These are phyloP conservation scores for Ustilago tritici DNA, from an alignment of 1,284 basidiomycete species.

Conservation along the genomic window DNA sequence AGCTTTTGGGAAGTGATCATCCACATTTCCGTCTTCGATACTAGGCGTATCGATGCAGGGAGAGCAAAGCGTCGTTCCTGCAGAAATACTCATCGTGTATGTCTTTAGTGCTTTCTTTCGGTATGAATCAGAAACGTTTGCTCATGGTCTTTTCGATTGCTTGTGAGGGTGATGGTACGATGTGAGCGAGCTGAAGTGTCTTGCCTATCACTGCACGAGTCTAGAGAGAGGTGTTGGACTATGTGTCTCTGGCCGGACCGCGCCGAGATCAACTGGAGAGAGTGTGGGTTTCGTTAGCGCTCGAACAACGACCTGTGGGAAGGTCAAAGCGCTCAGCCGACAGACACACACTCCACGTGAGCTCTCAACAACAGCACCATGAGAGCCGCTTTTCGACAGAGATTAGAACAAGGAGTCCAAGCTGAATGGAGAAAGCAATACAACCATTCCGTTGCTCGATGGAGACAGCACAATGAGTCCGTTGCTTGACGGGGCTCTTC, in stretches of 20 bases:
- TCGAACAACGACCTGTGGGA: not conserved
- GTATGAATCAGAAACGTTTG: not conserved
- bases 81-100: not conserved
- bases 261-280: too few relatives aligned
- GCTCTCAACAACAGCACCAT: too few relatives aligned
- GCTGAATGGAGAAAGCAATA: too few relatives aligned
- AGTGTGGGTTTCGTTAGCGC: not conserved
- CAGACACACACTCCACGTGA: too few relatives aligned
- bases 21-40: conserved; percentile 45
- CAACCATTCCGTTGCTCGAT: too few relatives aligned
- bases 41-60: conserved; percentile 1
- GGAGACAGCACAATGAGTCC: too few relatives aligned
- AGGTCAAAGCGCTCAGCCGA: not conserved
- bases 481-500: too few relatives aligned
- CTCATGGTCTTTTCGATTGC: not conserved
- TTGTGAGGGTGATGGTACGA: not conserved
- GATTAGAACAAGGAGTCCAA: too few relatives aligned
- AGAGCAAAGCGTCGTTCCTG: not conserved
- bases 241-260: not conserved
- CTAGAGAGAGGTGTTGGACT: not conserved
- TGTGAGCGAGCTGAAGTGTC: not conserved
- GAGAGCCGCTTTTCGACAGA: too few relatives aligned
- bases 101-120: not conserved
- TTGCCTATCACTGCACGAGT: not conserved
- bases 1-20: conserved; percentile 44